phyloP scores from a whole-genome alignment of 257 asterid species.

The Lantana camara region DNA sequence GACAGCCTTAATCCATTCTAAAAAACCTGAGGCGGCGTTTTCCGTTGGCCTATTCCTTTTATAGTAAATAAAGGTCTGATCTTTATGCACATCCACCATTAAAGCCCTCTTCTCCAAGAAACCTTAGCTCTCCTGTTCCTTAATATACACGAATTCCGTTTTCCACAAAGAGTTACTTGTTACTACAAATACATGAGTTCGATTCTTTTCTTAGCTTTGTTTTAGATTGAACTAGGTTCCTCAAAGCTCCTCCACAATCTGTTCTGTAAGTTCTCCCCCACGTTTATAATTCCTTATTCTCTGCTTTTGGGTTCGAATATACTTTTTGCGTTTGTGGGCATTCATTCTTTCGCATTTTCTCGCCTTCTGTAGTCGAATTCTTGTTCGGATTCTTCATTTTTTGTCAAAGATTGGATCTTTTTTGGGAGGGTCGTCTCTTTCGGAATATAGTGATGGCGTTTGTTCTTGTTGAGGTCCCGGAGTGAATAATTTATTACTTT shows the following conservation, averaged over 20 bases:
- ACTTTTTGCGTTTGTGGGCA: constrained; percentile 22
- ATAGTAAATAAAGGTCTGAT: background rate
- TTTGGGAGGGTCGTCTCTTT: constrained; percentile 23
- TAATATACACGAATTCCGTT: too few species aligned
- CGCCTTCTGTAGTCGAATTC: too few species aligned
- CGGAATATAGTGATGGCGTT: constrained; percentile 14
- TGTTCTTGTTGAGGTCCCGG: background rate
- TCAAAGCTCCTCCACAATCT: constrained; percentile 4
- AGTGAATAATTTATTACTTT: constrained; percentile 20
- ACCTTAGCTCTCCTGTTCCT: constrained; percentile 2
- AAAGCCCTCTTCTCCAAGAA: constrained; percentile 35
- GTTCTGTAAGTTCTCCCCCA: background rate
- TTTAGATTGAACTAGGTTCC: background rate
- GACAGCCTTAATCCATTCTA: constrained; percentile 1
- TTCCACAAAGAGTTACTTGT: too few species aligned
- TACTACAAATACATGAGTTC: too few species aligned
- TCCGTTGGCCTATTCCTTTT: constrained; percentile 30
- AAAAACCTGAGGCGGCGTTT: constrained; percentile 44
- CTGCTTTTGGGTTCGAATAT: background rate
- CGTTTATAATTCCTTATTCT: background rate
- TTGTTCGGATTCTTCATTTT: constrained; percentile 6
- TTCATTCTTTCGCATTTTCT: background rate
- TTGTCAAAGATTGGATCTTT: too few species aligned
- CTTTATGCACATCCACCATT: background rate
- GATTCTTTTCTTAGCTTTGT: background rate